Percentiles rank a stretch among this genome's conserved stretches.
phyloP scores from a whole-genome alignment of 306 rosid genomes.

The Luffa acutangula region DNA sequence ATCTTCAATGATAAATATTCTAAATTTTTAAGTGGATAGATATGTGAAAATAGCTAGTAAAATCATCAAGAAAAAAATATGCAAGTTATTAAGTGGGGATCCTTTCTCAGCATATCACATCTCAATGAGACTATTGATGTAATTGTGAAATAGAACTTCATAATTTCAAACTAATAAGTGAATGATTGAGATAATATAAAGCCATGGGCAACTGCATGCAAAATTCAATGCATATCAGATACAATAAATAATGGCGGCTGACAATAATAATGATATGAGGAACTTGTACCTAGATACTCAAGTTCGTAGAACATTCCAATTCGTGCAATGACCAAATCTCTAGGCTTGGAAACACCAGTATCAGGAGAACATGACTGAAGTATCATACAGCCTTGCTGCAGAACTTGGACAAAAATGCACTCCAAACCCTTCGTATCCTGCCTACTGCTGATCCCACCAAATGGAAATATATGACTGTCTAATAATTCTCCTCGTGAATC shows the following conservation, averaged over 20 bases:
- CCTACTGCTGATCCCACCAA: conserved; percentile 98
- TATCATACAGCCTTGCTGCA: conserved; percentile 93
- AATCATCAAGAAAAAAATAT: background rate
- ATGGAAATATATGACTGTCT: conserved; percentile 83
- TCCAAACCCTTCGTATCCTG: conserved; percentile 98
- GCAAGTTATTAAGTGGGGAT: background rate
- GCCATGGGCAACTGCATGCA: background rate
- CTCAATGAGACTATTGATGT: background rate
- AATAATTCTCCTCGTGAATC: conserved; percentile 96
- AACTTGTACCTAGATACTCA: conserved; percentile 75
- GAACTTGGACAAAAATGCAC: conserved; percentile 88
- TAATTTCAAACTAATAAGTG: background rate
- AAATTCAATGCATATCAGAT: background rate
- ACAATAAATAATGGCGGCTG: background rate
- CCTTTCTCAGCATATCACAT: background rate
- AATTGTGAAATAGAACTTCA: background rate
- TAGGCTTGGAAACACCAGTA: conserved; percentile 63
- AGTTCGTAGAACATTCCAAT: conserved; percentile 93
- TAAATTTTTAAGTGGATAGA: background rate
- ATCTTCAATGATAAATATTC: background rate
- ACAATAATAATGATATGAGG: background rate
- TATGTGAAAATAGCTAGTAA: background rate
- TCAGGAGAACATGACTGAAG: conserved; percentile 77
- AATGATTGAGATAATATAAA: background rate
- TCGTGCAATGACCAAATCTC: conserved; percentile 92